Evolutionary conservation across 345 rosid genomes (phyloP), one percentile per base, ranked within the genome.

Genomic region (Dipteronia dyeriana): DNA sequence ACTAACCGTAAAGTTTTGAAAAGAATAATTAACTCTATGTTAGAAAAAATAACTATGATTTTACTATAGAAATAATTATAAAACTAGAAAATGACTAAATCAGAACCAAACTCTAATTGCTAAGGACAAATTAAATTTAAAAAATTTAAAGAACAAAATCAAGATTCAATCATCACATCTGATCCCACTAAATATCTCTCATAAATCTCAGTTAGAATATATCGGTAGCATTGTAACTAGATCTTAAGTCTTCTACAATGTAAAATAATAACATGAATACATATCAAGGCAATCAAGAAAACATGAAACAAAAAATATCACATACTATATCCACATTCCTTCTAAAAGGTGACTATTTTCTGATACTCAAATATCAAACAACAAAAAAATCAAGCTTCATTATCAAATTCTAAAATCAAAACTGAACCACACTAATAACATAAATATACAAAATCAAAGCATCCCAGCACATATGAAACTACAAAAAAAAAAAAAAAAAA

Each of bases 51-150:
- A 14, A 75, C 41, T 53, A 9, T 0, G 3, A 47, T 45, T 75
- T n/a, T 51, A 19, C 22, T 31, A n/a, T 20, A 10, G 31, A 53
- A 64, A 13, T 20, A 31, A 20, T 60, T 13, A 51, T 23, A 12
- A 64, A 20, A 47, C 16, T 17, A 5, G 2, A 16, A 73, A 64
- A 57, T 17, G 17, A 60, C 49, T 41, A 7, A 59, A 60, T 60
- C 76, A 74, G 59, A 53, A 62, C 29, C 39, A n/a, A 45, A 2
- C 5, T 19, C 70, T 63, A 75, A 29, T 49, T 29, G 45, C 41
- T 23, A 49, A 5, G n/a, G 25, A 45, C 19, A 41, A 60, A 9
- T 60, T 41, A 43, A 9, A 22, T 29, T 19, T 56, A 4, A 34
- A 53, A 31, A 1, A 62, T 26, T 17, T 2, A 45, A 47, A 20